phyloP scores from a whole-genome alignment of 1,284 basidiomycete species.

The Cutaneotrichosporon cyanovorans region DNA sequence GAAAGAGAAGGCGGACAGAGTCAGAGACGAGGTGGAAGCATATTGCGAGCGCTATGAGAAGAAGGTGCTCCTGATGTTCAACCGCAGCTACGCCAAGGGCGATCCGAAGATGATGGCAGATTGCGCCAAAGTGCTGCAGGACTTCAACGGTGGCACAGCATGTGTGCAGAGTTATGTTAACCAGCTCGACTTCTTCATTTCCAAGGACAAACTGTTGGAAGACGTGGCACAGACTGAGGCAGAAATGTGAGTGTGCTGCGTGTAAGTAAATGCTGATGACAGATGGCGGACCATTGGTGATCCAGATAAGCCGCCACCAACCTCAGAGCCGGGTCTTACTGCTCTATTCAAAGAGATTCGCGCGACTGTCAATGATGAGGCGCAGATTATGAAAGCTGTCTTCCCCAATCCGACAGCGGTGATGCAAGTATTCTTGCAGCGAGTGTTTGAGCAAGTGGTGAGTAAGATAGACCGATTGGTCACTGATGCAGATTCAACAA shows the following conservation, averaged over 20 bases:
- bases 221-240: constrained; percentile 46
- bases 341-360: constrained; percentile 83
- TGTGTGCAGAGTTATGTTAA: constrained; percentile 99
- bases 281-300: constrained; percentile 78
- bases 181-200: constrained; percentile 98
- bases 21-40: constrained; percentile 65
- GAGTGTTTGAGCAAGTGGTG: constrained; percentile 96
- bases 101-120: constrained; percentile 99
- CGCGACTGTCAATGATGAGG: constrained; percentile 85
- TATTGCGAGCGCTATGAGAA: constrained; percentile 99
- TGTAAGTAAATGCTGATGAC: not conserved
- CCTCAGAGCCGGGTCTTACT: constrained; percentile 67
- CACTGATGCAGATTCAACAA: constrained; percentile 69
- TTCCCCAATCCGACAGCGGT: constrained; percentile 96
- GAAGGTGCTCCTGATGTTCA: constrained; percentile 94
- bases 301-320: constrained; percentile 71
- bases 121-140: constrained; percentile 90
- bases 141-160: constrained; percentile 94
- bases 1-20: constrained; percentile 43
- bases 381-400: constrained; percentile 96
- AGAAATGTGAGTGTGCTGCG: constrained; percentile 52
- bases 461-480: constrained; percentile 28
- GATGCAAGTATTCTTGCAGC: constrained; percentile 96
- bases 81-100: constrained; percentile 86
- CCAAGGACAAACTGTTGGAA: constrained; percentile 58